Conservation (phyloP, 2,329 filamentous ascomycete genomes). For the Ilyonectria sp. region DNA sequence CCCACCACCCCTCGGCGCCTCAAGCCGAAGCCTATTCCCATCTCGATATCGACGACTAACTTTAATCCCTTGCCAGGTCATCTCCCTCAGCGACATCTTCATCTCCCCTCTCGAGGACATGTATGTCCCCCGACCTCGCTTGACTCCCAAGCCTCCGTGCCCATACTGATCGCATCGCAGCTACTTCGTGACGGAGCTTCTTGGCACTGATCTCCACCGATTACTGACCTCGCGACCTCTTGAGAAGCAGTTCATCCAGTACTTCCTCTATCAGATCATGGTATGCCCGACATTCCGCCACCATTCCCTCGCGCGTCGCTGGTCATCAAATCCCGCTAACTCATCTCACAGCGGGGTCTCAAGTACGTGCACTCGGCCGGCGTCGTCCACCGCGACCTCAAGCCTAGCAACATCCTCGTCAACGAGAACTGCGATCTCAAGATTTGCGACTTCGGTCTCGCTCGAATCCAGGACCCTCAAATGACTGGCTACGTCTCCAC, state of each 20-base stretch:
- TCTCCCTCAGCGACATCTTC: conserved; percentile 99
- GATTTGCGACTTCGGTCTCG: conserved; percentile 98
- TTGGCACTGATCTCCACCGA: conserved; percentile 96
- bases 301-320: not conserved
- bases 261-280: conserved; percentile 99
- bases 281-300: conserved; percentile 66
- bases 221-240: conserved; percentile 94
- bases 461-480: conserved; percentile 97
- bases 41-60: conserved; percentile 25
- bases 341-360: conserved; percentile 80
- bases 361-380: conserved; percentile 99
- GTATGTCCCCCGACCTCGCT: conserved; percentile 66
- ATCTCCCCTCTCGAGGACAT: conserved; percentile 99
- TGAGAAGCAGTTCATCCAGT: conserved; percentile 99
- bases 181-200: conserved; percentile 97
- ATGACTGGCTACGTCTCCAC: conserved; percentile 99
- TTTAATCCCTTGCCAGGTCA: conserved; percentile 73
- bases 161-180: conserved; percentile 61
- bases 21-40: not conserved
- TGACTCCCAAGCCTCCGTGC: conserved; percentile 22
- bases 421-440: conserved; percentile 99
- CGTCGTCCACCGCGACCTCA: conserved; percentile 96
- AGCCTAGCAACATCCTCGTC: conserved; percentile 98
- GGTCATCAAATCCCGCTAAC: conserved; percentile 31
- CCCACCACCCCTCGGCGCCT: conserved; percentile 19